Percentiles rank a stretch among this genome's conserved stretches.
phyloP scores from a whole-genome alignment of 352 stramenopile genomes.

The Phytophthora parvispora region DNA sequence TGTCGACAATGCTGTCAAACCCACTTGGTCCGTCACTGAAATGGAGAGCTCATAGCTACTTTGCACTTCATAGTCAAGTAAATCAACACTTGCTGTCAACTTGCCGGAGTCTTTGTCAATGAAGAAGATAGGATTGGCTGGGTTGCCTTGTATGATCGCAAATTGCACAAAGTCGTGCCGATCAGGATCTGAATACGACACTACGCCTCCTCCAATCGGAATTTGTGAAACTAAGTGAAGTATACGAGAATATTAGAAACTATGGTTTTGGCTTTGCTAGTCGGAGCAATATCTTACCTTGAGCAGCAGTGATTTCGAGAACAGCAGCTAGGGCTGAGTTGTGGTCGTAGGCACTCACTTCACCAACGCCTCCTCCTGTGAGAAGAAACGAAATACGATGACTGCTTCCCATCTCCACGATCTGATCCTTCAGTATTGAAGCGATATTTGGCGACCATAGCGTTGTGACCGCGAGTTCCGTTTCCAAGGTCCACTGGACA shows the following conservation, averaged over 20 bases:
- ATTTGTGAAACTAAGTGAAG: constrained; percentile 17
- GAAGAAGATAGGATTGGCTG: constrained; percentile 22
- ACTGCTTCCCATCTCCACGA: neutral
- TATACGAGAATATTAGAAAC: neutral
- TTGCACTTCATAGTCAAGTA: constrained; percentile 27
- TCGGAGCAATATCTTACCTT: constrained; percentile 41
- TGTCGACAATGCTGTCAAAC: constrained; percentile 8
- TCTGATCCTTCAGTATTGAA: constrained; percentile 22
- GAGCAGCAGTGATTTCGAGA: constrained; percentile 46
- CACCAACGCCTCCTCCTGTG: constrained; percentile 55
- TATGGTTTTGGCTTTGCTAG: too few species aligned
- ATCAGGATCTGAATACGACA: constrained; percentile 31
- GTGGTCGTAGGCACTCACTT: constrained; percentile 57
- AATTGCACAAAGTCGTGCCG: constrained; percentile 17
- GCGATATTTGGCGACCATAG: constrained; percentile 48
- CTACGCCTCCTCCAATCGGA: constrained; percentile 5
- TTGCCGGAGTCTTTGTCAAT: constrained; percentile 27
- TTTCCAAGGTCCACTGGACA: constrained; percentile 40
- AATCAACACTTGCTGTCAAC: constrained; percentile 25
- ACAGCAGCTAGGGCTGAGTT: constrained; percentile 24
- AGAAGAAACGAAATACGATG: constrained; percentile 36
- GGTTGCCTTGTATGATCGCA: constrained; percentile 20
- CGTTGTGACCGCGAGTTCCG: constrained; percentile 19
- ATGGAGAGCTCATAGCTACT: constrained; percentile 20
- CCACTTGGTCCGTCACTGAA: constrained; percentile 23